Conservation (phyloP, 306 rosid genomes). For the Casuarina glauca region DNA sequence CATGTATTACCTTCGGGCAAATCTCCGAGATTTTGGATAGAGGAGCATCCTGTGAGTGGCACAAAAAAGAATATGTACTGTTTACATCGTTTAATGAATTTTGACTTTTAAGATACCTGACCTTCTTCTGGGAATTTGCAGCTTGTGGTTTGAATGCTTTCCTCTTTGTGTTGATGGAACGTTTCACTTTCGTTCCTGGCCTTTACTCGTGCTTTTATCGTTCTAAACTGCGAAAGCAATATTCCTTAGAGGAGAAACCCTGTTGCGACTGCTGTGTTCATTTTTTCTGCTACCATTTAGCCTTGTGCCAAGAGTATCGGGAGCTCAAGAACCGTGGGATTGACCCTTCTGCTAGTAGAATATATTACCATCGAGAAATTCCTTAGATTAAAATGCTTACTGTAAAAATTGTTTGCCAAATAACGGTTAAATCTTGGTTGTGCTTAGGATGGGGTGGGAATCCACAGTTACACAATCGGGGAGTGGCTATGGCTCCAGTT, state of each 20-base stretch:
- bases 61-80: not conserved
- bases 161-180: not conserved
- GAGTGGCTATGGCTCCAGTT: not conserved
- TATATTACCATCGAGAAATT: no score
- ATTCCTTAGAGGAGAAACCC: not conserved
- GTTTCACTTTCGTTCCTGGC: not conserved
- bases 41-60: not conserved
- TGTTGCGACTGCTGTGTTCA: conserved; percentile 5
- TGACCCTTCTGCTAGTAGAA: not conserved
- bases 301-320: conserved; percentile 7
- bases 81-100: no score
- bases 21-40: not conserved
- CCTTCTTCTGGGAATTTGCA: not conserved
- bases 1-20: not conserved
- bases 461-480: not conserved
- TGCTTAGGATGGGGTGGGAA: not conserved
- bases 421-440: no score
- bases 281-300: not conserved
- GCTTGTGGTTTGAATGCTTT: not conserved
- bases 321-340: not conserved
- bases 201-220: not conserved
- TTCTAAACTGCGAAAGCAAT: not conserved
- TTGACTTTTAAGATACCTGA: no score
- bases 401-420: no score
- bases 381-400: no score